Base-by-base conservation (phyloP, 768 basidiomycete species). In the Omphalotus guepiniiformis region DNA sequence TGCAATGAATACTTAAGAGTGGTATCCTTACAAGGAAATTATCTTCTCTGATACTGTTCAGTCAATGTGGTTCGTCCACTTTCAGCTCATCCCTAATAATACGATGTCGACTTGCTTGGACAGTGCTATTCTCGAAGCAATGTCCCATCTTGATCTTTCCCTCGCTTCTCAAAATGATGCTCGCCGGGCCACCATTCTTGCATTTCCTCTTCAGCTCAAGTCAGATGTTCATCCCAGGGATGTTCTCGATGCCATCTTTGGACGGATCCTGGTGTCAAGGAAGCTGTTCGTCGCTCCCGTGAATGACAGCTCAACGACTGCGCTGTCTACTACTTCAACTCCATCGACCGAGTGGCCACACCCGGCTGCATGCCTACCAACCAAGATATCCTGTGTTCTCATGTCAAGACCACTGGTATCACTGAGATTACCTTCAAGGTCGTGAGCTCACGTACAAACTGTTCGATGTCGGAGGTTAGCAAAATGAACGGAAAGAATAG, bases 261-360 rank as follows among this genome's bases (percentile, higher is more conserved):
- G 95, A 66, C 67, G 2, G 87, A 89, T 54, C 68, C 76, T 2
- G 88, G 83, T 38, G 83, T 97, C 39, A 78, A 78, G 55, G 84
- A 87, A 53, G 91, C 92, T 25, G 92, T 93, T 28, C 72, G 78
- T 42, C 79, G 93, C 47, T 82, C 87, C 16, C 82, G 92, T 47
- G 95, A 97, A 70, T 92, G 95, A 74, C 94, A 98, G 69, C 76
- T 99, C 48, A 97, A 96, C 67, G 94, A 99, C 67, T 87, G 83
- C 4, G 94, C 95, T 2, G 80, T 90, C 15, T 98, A 97, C 78
- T 98, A 94, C 73, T 98, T 97, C 76, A 88, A 83, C 62, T 69
- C 85, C 12, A 91, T 97, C 56, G 82, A 89, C 50, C 82, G 92
- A 51, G 93, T 97, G 80, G 70, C 85, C 0, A 57, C 73, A 2